phyloP scores from a whole-genome alignment of 176 grass and related monocot genomes.

The Oryza longistaminata region DNA sequence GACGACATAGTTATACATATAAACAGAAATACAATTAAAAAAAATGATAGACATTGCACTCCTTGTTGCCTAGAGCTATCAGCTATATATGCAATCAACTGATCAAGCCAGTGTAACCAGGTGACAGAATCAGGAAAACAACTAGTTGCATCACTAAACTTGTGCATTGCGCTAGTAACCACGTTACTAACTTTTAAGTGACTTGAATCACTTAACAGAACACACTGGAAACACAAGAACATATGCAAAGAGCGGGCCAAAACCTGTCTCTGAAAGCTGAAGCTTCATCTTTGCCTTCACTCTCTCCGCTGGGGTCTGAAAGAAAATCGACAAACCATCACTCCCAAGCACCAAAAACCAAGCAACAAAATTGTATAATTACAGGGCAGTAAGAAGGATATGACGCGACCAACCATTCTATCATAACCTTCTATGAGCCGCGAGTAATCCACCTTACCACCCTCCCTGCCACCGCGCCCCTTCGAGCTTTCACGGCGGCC shows the following conservation, averaged over 20 bases:
- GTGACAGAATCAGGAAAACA: neutral
- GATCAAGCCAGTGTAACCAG: neutral
- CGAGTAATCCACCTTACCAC: slow-evolving; percentile 61
- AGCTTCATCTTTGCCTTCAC: slow-evolving; percentile 99
- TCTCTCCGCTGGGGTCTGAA: slow-evolving; percentile 81
- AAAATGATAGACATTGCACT: neutral
- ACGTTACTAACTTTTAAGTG: neutral
- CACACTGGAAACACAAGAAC: neutral
- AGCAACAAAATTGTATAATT: neutral
- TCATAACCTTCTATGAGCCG: slow-evolving; percentile 81
- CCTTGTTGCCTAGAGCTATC: neutral
- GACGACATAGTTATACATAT: neutral
- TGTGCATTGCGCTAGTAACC: neutral
- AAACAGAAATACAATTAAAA: neutral
- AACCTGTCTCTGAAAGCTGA: slow-evolving; percentile 91
- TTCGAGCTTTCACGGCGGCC: slow-evolving; percentile 47
- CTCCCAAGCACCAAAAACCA: neutral
- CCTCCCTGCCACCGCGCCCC: slow-evolving; percentile 30
- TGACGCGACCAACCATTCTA: slow-evolving; percentile 59
- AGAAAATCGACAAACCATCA: slow-evolving; percentile 30
- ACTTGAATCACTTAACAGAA: neutral
- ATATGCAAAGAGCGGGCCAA: neutral
- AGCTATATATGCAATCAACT: neutral
- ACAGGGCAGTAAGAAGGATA: slow-evolving; percentile 1
- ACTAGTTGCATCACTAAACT: neutral